A percentile compares a stretch with the other conserved stretches of the same genome.
Conservation (phyloP, 257 asterid genomes). For the Linaria vulgaris region DNA sequence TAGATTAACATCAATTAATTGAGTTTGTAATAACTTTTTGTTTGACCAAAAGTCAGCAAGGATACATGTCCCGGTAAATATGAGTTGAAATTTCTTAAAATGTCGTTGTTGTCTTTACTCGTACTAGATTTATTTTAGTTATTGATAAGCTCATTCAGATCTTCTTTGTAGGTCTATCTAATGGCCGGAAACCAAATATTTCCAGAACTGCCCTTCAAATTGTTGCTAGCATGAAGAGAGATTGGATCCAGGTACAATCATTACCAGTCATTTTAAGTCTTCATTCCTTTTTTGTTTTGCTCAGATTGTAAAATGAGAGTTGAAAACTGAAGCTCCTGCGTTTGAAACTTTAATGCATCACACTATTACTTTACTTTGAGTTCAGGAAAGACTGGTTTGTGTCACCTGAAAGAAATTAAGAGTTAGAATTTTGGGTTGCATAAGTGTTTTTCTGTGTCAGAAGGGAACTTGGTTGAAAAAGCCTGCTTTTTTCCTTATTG, state of each 20-base stretch:
- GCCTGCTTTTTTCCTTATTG: background rate
- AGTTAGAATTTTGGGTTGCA: too few species aligned
- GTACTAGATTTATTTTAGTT: slow-evolving; percentile 8
- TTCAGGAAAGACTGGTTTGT: too few species aligned
- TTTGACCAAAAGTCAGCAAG: background rate
- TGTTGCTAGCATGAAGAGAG: slow-evolving; percentile 88
- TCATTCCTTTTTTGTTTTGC: too few species aligned
- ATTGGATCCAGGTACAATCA: slow-evolving; percentile 82
- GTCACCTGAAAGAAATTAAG: too few species aligned
- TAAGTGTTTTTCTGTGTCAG: too few species aligned
- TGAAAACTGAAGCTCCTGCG: too few species aligned
- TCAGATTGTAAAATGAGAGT: too few species aligned
- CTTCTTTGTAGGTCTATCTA: slow-evolving; percentile 38
- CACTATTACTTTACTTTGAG: too few species aligned
- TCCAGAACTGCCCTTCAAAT: slow-evolving; percentile 41
- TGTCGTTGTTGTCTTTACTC: background rate
- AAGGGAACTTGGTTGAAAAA: too few species aligned
- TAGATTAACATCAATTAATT: slow-evolving; percentile 6
- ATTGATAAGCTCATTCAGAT: slow-evolving; percentile 7
- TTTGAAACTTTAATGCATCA: too few species aligned
- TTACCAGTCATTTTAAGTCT: background rate
- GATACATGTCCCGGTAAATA: background rate
- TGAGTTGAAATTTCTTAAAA: slow-evolving; percentile 6
- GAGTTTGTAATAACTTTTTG: background rate
- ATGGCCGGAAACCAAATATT: slow-evolving; percentile 3